Evolutionary conservation across 495 filamentous ascomycete genomes (phyloP).

Genomic region (Entonaema liquescens): DNA sequence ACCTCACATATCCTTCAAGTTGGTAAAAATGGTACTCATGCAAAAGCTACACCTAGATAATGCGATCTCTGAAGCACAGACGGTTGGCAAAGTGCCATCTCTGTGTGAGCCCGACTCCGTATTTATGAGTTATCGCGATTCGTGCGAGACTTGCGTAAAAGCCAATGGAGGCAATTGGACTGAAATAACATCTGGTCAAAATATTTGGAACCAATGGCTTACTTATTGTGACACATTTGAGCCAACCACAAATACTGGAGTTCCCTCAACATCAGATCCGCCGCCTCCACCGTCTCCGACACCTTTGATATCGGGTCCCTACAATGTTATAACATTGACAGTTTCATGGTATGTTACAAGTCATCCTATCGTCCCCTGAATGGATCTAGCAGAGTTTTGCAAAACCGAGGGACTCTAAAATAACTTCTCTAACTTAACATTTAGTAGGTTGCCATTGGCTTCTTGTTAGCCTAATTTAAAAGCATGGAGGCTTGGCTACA

Average conservation of each 20-base stretch:
- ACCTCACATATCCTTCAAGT: no score
- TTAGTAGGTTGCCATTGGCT: no score
- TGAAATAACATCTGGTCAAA: background rate
- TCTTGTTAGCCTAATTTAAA: no score
- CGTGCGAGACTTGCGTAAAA: constrained; percentile 5
- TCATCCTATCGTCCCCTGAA: no score
- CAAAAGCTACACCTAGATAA: constrained; percentile 9
- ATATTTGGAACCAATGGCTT: background rate
- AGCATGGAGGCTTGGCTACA: no score
- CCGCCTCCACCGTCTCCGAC: no score
- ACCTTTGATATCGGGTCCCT: background rate
- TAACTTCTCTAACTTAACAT: no score
- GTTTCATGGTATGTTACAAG: constrained; percentile 26
- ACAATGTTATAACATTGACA: background rate
- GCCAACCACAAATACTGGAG: background rate
- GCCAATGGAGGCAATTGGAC: background rate
- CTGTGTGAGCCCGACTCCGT: constrained; percentile 1
- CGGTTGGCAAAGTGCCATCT: background rate
- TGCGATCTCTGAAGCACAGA: constrained; percentile 15
- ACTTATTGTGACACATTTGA: background rate
- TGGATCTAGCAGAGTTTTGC: no score
- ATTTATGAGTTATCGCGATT: background rate
- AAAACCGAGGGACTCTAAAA: no score
- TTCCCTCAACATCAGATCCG: background rate
- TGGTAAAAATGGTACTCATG: background rate